Base-by-base conservation (phyloP, 2,329 filamentous ascomycete species). In the Lachnellula willkommii region DNA sequence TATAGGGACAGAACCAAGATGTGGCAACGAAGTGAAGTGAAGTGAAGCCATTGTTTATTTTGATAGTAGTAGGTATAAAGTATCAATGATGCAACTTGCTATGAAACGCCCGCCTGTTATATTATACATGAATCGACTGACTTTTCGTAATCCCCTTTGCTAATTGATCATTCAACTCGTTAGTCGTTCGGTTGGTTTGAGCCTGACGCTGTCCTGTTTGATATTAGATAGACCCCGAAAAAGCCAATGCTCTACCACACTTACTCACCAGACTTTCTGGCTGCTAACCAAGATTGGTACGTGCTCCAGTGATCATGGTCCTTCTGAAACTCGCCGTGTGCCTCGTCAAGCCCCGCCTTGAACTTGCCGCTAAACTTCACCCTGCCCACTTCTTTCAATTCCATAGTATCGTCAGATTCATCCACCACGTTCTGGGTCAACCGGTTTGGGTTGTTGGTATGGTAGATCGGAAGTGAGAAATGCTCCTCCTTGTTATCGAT, bases 311-410 rank as follows among this genome's bases (percentile, higher is more conserved):
- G 50, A 32, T 60, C 45, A 32, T 47, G 45, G 9, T 49, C 47
- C 12, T 54, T 48, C 15, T 57, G 26, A 14, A 56, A 55, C 22
- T 59, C 57, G 40, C 56, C 57, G 26, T 61, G 59, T 26, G 51
- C 40, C 28, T 61, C 59, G 43, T 61, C 59, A 2, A 61, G 45
- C 9, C 59, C 59, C 2, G 59, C 59, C 40, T 57, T 59, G 42
- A 57, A 61, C 32, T 37, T 47, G 8, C 48, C 59, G 11, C 26
- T 54, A 28, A 61, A 61, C 1, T 17, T 52, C 24, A 57, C 54
- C n/a, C 54, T 53, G 11, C 59, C 59, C 1, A 61, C 53, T 22
- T 57, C 55, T 11, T 57, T 53, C 24, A 61, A 20, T 5, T 39
- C 40, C 59, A 61, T 61, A 1, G 50, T 56, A 5, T 59, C 55